Conservation (phyloP, 768 basidiomycete species). For the Phylloporus sp. region DNA sequence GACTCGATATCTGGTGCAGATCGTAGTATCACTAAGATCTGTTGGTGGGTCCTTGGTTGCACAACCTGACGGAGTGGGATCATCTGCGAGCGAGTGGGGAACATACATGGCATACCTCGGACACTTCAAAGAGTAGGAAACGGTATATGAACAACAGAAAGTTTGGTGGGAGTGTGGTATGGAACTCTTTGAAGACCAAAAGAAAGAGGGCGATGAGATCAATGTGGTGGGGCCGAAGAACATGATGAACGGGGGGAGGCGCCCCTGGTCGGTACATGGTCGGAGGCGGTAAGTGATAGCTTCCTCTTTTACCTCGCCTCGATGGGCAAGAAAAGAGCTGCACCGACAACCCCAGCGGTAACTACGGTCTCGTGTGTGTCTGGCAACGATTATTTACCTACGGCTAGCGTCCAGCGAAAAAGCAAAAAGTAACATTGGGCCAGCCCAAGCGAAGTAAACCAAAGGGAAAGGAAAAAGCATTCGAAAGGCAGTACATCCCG, state of each 20-base stretch:
- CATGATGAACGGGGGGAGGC: conserved; percentile 61
- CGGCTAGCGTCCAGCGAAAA: conserved; percentile 50
- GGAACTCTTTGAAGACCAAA: conserved; percentile 57
- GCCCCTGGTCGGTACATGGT: conserved; percentile 35
- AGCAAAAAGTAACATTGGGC: conserved; percentile 48
- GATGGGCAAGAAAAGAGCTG: conserved; percentile 37
- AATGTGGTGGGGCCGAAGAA: conserved; percentile 75
- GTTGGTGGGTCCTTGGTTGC: conserved; percentile 52
- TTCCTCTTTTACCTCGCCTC: conserved; percentile 17
- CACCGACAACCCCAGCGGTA: conserved; percentile 30
- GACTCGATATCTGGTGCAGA: conserved; percentile 43
- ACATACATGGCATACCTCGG: conserved; percentile 47
- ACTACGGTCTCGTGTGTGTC: neutral
- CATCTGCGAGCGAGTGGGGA: neutral
- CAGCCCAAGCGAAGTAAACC: conserved; percentile 30
- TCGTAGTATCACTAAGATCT: conserved; percentile 44
- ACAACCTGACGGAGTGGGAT: conserved; percentile 46
- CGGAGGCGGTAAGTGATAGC: conserved; percentile 13
- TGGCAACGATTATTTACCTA: neutral
- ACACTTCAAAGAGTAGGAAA: conserved; percentile 63
- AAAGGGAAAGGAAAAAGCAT: conserved; percentile 57
- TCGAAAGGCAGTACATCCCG: conserved; percentile 56
- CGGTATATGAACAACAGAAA: conserved; percentile 66
- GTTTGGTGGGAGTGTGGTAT: conserved; percentile 48
- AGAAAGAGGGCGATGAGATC: conserved; percentile 61